Conservation (phyloP, 2,329 filamentous ascomycete species). For the Canariomyces notabilis region DNA sequence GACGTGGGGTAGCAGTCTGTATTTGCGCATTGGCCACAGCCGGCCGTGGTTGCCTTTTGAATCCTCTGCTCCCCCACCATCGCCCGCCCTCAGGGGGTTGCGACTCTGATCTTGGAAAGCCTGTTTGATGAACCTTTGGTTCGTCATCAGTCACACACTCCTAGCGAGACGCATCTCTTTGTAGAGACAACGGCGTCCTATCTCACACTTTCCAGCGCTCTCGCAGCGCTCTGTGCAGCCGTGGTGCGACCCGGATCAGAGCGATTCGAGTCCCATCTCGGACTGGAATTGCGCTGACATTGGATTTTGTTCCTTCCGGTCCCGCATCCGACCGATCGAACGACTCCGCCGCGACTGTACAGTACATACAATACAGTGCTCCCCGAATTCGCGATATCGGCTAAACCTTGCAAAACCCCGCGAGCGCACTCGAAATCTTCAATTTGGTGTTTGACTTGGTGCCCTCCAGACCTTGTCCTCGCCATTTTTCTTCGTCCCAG, state of each 20-base stretch:
- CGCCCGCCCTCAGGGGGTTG: slow-evolving; percentile 11
- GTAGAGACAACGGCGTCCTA: background rate
- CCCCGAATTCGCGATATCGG: background rate
- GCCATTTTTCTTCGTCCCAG: background rate
- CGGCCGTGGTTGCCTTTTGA: slow-evolving; percentile 16
- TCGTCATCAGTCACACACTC: slow-evolving; percentile 1
- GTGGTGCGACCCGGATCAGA: background rate
- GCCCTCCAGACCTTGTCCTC: background rate
- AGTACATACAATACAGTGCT: too few species aligned
- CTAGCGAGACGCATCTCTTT: background rate
- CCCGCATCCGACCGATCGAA: slow-evolving; percentile 3
- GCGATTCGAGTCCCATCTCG: too few species aligned
- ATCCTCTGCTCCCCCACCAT: slow-evolving; percentile 13
- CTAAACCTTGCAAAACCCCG: background rate
- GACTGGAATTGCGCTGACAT: too few species aligned
- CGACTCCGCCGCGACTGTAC: background rate
- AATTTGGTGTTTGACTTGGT: background rate
- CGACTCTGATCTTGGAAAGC: slow-evolving; percentile 8
- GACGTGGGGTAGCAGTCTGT: slow-evolving; percentile 13
- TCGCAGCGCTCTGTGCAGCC: background rate
- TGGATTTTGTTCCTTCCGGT: background rate
- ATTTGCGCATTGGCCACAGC: slow-evolving; percentile 8
- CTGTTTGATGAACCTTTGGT: slow-evolving; percentile 1
- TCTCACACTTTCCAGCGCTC: background rate
- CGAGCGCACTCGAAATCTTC: background rate